Evolutionary conservation across 2,329 filamentous ascomycete genomes (phyloP).

Genomic region (Verticillium klebahnii): DNA sequence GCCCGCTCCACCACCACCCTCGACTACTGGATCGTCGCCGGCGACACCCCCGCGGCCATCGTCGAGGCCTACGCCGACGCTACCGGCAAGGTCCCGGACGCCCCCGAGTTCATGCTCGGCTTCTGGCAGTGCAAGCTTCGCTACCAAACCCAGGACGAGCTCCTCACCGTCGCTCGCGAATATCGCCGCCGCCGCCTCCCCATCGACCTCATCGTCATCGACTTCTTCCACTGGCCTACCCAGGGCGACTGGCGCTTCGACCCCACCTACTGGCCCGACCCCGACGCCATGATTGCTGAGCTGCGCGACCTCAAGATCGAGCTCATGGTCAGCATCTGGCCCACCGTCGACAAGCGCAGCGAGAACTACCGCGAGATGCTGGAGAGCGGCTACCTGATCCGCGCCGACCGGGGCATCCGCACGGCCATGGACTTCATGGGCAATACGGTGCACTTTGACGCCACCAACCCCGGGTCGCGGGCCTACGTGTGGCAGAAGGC

Average conservation of each 20-base stretch:
- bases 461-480: constrained; percentile 56
- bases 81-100: constrained; percentile 55
- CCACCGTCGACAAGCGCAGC: constrained; percentile 37
- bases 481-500: constrained; percentile 55
- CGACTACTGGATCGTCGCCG: constrained; percentile 59
- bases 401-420: constrained; percentile 54
- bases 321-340: constrained; percentile 68
- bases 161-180: constrained; percentile 52
- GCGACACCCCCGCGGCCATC: constrained; percentile 46
- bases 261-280: constrained; percentile 59
- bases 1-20: constrained; percentile 48
- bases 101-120: constrained; percentile 60
- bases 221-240: constrained; percentile 60
- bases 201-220: constrained; percentile 56
- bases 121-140: constrained; percentile 63
- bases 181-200: constrained; percentile 48
- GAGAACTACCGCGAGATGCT: constrained; percentile 25
- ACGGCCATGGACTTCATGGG: constrained; percentile 56
- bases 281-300: constrained; percentile 60
- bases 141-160: constrained; percentile 58
- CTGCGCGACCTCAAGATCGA: constrained; percentile 55
- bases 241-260: constrained; percentile 69
- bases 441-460: constrained; percentile 56
- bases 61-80: constrained; percentile 46
- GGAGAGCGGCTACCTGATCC: constrained; percentile 51